Evolutionary conservation across 169 alveolate species (phyloP), one percentile per base, ranked within the genome.

Genomic region (Eimeria brunetti): DNA sequence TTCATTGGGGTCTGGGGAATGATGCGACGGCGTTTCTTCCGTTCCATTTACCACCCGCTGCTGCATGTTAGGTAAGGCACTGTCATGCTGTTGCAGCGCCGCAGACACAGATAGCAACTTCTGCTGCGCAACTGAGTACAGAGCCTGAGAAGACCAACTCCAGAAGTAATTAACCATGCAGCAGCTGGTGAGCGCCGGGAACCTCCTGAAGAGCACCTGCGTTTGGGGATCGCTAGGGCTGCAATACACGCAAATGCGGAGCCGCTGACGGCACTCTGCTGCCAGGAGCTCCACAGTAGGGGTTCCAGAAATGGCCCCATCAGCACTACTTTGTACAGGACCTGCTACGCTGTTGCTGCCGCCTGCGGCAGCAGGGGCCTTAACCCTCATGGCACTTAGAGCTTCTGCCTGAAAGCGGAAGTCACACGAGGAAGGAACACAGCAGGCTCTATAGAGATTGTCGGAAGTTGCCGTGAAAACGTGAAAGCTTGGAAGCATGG

Each of bases 81-180:
- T 56, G 46, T 81, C 89, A 51, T 85, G 81, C 49, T 62, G 92
- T 30, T 58, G 92, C 56, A 85, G 92, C 30, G 92, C 81, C 49
- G 92, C n/a, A 41, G 81, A 60, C 62, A 62, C 76, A 30, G 71
- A 49, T 22, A 44, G 44, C 62, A 95, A 81, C 81, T 90, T 71
- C 53, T 90, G 88, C 69, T 73, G 41, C 7, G 96, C 96, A 64
- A 95, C 97, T 16, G 96, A 92, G 81, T 94, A 88, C 30, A 98
- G 96, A 0, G 99, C 99, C 53, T 97, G 98, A 67, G 96, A 96
- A 0, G 99, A 98, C 99, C 99, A 98, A 60, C 96, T 88, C 41
- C 98, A 96, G 96, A 97, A 98, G 99, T 99, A 99, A 94, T 99
- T 98, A 94, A 99, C 98, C 56, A 99, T 98, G 96, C 99, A 99